These are phyloP conservation scores for Stagonosporopsis chrysanthemi DNA, from an alignment of 2,329 filamentous ascomycete species.

Conservation along the genomic window DNA sequence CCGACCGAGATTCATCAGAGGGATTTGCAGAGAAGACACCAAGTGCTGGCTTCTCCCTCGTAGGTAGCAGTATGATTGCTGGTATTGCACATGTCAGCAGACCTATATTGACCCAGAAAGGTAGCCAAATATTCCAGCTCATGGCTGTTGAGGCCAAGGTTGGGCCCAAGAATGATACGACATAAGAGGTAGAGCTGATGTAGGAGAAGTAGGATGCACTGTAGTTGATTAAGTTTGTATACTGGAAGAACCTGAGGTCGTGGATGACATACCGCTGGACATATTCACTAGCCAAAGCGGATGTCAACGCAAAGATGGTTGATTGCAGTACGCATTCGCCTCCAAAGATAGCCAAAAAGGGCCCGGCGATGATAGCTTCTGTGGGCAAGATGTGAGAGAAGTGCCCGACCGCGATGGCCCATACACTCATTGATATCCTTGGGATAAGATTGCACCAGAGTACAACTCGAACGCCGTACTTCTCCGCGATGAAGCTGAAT, in stretches of 20 bases:
- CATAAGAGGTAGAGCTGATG: conserved; percentile 44
- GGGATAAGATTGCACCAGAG: conserved; percentile 46
- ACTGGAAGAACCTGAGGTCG: too few species aligned
- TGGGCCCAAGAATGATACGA: conserved; percentile 46
- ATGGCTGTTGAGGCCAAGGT: conserved; percentile 46
- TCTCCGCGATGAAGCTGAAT: conserved; percentile 45
- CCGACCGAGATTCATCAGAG: too few species aligned
- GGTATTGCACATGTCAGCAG: conserved; percentile 40
- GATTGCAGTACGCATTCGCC: conserved; percentile 49
- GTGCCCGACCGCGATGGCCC: conserved; percentile 44
- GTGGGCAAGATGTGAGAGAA: conserved; percentile 37
- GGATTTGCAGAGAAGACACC: neutral
- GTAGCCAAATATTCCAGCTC: conserved; percentile 46
- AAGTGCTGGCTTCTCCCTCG: neutral
- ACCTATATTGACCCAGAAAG: conserved; percentile 45
- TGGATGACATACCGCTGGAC: conserved; percentile 37
- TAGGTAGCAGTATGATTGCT: conserved; percentile 32
- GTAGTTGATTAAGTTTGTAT: conserved; percentile 1
- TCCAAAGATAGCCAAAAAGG: conserved; percentile 43
- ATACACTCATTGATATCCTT: conserved; percentile 38
- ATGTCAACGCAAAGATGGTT: conserved; percentile 45
- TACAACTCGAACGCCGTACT: conserved; percentile 37
- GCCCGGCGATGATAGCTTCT: conserved; percentile 41
- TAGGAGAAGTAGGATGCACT: conserved; percentile 49
- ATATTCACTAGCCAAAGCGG: conserved; percentile 41